Percentiles rank a stretch among this genome's conserved stretches.
These are phyloP conservation scores for Leccinum fuscescens DNA, from an alignment of 1,284 basidiomycete species.

Conservation along the genomic window DNA sequence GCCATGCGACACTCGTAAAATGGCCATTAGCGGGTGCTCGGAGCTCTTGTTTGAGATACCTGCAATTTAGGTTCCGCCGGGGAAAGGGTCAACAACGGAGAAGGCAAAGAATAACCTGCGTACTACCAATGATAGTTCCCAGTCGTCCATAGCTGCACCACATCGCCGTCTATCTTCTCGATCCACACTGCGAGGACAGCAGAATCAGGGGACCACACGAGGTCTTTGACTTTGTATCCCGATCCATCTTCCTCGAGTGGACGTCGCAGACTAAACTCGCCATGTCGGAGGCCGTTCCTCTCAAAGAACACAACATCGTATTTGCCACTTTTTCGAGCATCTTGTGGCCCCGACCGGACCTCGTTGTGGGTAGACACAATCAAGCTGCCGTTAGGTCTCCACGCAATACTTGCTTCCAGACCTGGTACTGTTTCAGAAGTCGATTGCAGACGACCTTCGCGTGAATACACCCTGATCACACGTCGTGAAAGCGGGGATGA, in stretches of 20 bases:
- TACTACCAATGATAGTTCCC: slow-evolving; percentile 94
- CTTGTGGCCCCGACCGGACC: slow-evolving; percentile 64
- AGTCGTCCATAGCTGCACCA: slow-evolving; percentile 94
- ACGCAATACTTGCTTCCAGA: slow-evolving; percentile 78
- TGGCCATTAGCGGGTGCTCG: slow-evolving; percentile 48
- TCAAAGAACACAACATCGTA: slow-evolving; percentile 96
- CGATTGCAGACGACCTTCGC: slow-evolving; percentile 77
- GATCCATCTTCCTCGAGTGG: slow-evolving; percentile 40
- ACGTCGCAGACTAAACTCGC: slow-evolving; percentile 79
- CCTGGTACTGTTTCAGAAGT: slow-evolving; percentile 86
- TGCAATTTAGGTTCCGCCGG: slow-evolving; percentile 29
- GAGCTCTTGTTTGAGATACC: slow-evolving; percentile 92
- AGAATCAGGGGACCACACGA: slow-evolving; percentile 90
- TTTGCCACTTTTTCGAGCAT: slow-evolving; percentile 62
- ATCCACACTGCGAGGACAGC: slow-evolving; percentile 86
- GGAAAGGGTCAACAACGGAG: slow-evolving; percentile 2
- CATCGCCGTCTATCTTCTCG: slow-evolving; percentile 62
- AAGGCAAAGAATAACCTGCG: slow-evolving; percentile 3
- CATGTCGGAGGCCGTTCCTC: slow-evolving; percentile 89
- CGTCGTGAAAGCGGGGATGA: slow-evolving; percentile 43
- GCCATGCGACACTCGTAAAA: slow-evolving; percentile 79
- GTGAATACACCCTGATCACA: slow-evolving; percentile 77
- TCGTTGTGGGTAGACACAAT: slow-evolving; percentile 85
- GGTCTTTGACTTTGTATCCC: slow-evolving; percentile 71
- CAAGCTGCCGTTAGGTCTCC: slow-evolving; percentile 88